phyloP scores from a whole-genome alignment of 495 filamentous ascomycete species.

The Sporormia fimetaria region DNA sequence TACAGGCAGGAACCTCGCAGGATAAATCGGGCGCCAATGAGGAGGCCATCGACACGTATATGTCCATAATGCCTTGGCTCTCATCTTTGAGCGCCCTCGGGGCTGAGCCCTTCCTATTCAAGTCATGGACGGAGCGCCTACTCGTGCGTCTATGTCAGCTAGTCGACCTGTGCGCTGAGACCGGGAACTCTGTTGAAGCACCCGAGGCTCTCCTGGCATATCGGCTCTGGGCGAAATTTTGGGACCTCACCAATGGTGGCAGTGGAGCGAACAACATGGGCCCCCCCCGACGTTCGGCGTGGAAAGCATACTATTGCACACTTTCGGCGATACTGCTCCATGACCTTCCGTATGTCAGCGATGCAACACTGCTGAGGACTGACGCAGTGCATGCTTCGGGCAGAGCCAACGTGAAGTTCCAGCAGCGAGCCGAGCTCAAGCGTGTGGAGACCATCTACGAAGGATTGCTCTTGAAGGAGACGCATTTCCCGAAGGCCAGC shows the following conservation, averaged over 20 bases:
- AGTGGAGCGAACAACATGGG: constrained; percentile 16
- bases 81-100: constrained; percentile 33
- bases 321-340: constrained; percentile 54
- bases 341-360: constrained; percentile 33
- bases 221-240: constrained; percentile 51
- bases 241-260: constrained; percentile 32
- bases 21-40: constrained; percentile 40
- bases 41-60: constrained; percentile 53
- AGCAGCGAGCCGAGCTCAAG: constrained; percentile 60
- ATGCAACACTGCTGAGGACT: constrained; percentile 1
- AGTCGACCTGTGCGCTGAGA: constrained; percentile 42
- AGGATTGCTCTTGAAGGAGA: constrained; percentile 56
- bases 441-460: constrained; percentile 65
- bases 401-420: constrained; percentile 40
- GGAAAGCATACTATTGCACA: constrained; percentile 69
- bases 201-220: constrained; percentile 43
- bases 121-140: constrained; percentile 67
- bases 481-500: constrained; percentile 71
- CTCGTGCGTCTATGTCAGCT: constrained; percentile 60
- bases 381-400: background rate
- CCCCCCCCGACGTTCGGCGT: constrained; percentile 50
- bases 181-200: constrained; percentile 34
- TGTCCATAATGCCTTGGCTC: constrained; percentile 50
- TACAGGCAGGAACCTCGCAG: constrained; percentile 44
- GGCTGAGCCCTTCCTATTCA: constrained; percentile 43